phyloP scores from a whole-genome alignment of 2,329 filamentous ascomycete genomes.

The Fusarium sp. region DNA sequence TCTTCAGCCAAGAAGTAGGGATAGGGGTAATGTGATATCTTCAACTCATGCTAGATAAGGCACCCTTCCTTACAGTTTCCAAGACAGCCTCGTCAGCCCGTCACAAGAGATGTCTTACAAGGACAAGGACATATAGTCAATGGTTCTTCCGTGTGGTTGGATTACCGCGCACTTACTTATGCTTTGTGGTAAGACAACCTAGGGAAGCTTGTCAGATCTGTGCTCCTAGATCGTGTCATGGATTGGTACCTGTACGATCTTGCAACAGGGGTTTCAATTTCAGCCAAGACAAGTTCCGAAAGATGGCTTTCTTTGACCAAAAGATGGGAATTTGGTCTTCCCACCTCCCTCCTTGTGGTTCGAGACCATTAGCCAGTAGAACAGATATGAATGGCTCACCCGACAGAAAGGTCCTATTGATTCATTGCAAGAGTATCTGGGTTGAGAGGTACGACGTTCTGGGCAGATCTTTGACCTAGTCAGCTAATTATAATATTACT shows the following conservation, averaged over 20 bases:
- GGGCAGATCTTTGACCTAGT: not conserved
- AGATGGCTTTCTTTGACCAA: slow-evolving; percentile 7
- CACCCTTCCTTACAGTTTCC: slow-evolving; percentile 15
- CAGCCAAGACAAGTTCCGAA: slow-evolving; percentile 15
- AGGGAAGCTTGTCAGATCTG: slow-evolving; percentile 18
- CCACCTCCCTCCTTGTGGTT: slow-evolving; percentile 1
- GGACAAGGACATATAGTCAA: not conserved
- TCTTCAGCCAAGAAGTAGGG: not conserved
- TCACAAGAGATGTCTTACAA: slow-evolving; percentile 13
- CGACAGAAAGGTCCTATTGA: not conserved
- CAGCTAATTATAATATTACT: not conserved
- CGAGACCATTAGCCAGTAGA: not conserved
- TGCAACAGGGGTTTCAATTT: not conserved
- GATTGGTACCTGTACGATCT: slow-evolving; percentile 20
- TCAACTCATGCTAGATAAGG: slow-evolving; percentile 7
- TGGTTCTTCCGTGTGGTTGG: slow-evolving; percentile 8
- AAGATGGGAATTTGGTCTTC: not conserved
- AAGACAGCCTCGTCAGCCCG: slow-evolving; percentile 13
- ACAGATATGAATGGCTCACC: slow-evolving; percentile 5
- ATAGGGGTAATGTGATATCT: slow-evolving; percentile 2
- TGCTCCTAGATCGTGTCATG: not conserved
- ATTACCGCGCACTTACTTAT: slow-evolving; percentile 7
- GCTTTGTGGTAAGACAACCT: slow-evolving; percentile 8
- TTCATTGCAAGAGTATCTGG: not conserved
- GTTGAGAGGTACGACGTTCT: not conserved